A percentile compares a stretch with the other conserved stretches of the same genome.
phyloP scores from a whole-genome alignment of 306 rosid species.

The Glycine soja region DNA sequence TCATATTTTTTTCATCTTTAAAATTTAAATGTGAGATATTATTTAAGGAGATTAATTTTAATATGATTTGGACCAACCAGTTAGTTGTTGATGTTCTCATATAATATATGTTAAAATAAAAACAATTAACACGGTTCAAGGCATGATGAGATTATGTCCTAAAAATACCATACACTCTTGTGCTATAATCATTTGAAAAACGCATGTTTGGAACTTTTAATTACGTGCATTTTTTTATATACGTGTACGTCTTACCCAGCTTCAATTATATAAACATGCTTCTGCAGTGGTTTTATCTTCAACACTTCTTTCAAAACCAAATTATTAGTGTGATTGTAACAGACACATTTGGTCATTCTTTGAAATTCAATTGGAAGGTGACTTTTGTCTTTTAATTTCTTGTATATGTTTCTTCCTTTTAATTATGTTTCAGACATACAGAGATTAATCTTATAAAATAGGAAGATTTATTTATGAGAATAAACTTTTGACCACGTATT shows the following conservation, averaged over 20 bases:
- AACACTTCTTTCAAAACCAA: conserved; percentile 42
- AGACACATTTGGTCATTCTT: conserved; percentile 2
- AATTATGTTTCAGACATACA: no score
- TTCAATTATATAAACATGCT: conserved; percentile 48
- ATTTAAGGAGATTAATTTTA: no score
- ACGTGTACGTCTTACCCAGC: conserved; percentile 35
- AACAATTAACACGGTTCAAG: conserved; percentile 41
- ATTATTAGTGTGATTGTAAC: conserved; percentile 38
- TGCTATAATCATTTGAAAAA: conserved; percentile 55
- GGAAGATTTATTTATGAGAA: no score
- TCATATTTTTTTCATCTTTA: no score
- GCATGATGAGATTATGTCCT: conserved; percentile 45
- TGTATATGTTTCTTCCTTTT: conserved; percentile 17
- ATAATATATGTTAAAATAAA: not conserved
- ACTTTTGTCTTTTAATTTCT: conserved; percentile 24
- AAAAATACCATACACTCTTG: conserved; percentile 36
- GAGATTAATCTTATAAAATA: no score
- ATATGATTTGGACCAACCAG: no score
- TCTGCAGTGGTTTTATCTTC: conserved; percentile 47
- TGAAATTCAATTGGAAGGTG: conserved; percentile 13
- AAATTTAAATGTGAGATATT: no score
- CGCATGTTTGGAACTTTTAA: conserved; percentile 52
- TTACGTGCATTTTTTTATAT: conserved; percentile 31
- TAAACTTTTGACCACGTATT: no score
- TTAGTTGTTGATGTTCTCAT: not conserved